Evolutionary conservation across 352 stramenopile species (phyloP), one percentile per base, ranked within the genome.

Genomic region (Globisporangium apiculatum): DNA sequence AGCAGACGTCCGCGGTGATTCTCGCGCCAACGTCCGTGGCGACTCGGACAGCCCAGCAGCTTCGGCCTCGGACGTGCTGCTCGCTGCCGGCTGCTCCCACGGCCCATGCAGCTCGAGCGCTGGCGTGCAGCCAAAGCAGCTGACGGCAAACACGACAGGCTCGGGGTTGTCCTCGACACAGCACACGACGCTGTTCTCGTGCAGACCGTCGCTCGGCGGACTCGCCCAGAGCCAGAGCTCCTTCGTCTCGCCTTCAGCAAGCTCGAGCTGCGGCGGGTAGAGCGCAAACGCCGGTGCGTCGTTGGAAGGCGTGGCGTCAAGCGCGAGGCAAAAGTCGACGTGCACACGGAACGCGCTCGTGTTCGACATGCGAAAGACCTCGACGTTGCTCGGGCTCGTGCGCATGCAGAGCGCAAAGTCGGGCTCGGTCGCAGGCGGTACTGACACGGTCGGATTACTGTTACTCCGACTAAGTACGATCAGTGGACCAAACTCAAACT

Each of bases 401-500:
- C 83, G 83, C 17, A 78, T 60, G 48, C 68, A 73, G 45, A 80
- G 65, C 0, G 65, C 49, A 50, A 89, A 87, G 7, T 86, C 75
- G 43, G 67, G 60, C 18, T 86, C 72, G 2, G 66, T 77, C 36
- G 73, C 55, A 0, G 79, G 78, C 4, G 57, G 35, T 31, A 12
- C 11, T 31, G 8, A 8, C 3, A 43, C 7, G 7, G 11, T 43
- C 11, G 40, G 40, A 8, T 8, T 8, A 4, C 64, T 69, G 3
- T 40, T 37, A 0, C 38, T 18, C 7, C 53, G 64, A 11, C 38
- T 54, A 38, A 62, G 48, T 12, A 91, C 71, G n/a, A 97, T 81
- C 10, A 98, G 73, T 5, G 94, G 91, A 0, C 94, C 94, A 55
- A 98, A 98, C 48, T 98, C 91, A 64, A 97, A 98, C 56, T 85